Base-by-base conservation (phyloP, 352 stramenopile genomes). In the Phytophthora palmivora region DNA sequence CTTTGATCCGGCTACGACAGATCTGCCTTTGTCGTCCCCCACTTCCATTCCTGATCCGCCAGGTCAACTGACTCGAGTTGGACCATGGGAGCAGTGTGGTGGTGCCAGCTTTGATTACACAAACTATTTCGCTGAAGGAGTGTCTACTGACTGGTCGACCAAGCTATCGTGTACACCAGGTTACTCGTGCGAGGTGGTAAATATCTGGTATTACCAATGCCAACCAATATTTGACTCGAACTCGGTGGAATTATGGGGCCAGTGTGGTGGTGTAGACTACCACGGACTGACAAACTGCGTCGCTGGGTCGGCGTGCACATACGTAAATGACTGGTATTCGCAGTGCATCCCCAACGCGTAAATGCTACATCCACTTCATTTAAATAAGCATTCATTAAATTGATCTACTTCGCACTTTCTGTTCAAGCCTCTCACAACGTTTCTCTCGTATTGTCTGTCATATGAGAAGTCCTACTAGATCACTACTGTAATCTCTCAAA, bases 241-340 rank as follows among this genome's bases (percentile, higher is more conserved):
- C 10, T 18, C 42, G 15, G 58, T 67, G 6, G 58, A 59, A 5
- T 18, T 67, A 8, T 84, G 72, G 70, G 59, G 67, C 21, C 66
- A 68, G 18, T 74, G 65, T 12, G 65, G 59, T 15, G 65, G 65
- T 28, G 28, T 41, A 15, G 30, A 53, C 42, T 50, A 70, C 16
- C n/a, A 39, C 12, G 58, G 58, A 26, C 22, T 51, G 26, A 32
- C 26, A 32, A 32, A 4, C 26, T 32, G 26, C 26, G 26, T 26
- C 11, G 7, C 16, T 0, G 72, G 70, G 6, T 54, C 67, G 7
- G 55, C 56, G 21, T 84, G 75, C 63, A 64, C 59, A 22, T 64
- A 30, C 43, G 26, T 46, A 12, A 76, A 79, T 38, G 46, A 73
- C 6, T 84, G 70, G 76, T 84, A 82, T 61, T 78, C 70, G 21